Base-by-base conservation (phyloP, 179 eudicot species). In the Silene coronaria region DNA sequence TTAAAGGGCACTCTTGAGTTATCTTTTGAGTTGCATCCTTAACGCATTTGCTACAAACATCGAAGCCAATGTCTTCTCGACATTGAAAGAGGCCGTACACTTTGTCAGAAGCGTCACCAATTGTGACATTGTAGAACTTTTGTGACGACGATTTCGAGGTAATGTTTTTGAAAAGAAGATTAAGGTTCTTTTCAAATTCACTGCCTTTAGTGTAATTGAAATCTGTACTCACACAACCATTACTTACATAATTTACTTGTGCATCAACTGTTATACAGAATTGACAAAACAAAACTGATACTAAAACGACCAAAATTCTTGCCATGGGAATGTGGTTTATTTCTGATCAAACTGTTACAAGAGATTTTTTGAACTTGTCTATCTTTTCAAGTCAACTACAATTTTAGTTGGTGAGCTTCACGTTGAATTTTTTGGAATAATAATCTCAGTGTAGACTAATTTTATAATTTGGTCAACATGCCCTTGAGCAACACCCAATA, bases 1-100 rank as follows among this genome's bases (percentile, higher is more conserved):
- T 11, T 3, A 42, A 65, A 2, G 73, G 61, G 48, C 82, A 76
- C 12, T 7, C 23, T 27, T 53, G 11, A 1, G 58, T 6, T 2
- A 76, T 65, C 58, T 22, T 38, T 16, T 12, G 21, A 0, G 60
- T 46, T 0, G 84, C 84, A 0, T 34, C 76, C 23, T 21, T 30
- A 23, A 81, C 11, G 22, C 84, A 81, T 7, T 11, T 19, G 10
- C 32, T 32, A 21, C 84, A 81, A 2, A 70, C 38, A 4, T 70
- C 75, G 0, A 7, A 62, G 34, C 67, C 36, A 0, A 73, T 4
- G 45, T 81, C 84, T 3, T 64, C 17, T 36, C 84, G 66, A 13
- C 84, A 81, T 45, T 77, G 80, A 53, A 53, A 81, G 7, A 81
- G 46, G 67, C 75, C 78, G 13, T 81, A 77, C 0, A 70, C 75